Conservation (phyloP, 2,329 filamentous ascomycete genomes). For the Fusarium duplospermum region DNA sequence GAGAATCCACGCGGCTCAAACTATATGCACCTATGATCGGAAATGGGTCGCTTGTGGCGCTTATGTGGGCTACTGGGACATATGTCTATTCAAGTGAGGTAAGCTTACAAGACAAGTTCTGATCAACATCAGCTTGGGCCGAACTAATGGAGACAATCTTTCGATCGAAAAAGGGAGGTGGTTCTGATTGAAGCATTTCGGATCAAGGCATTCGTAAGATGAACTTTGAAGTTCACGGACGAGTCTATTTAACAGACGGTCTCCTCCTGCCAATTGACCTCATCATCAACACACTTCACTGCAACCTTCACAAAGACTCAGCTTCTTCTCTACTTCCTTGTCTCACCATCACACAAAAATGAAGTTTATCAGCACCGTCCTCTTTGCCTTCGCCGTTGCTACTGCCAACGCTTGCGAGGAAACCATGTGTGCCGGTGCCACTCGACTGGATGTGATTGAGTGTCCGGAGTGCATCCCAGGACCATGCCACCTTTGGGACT, state of each 20-base stretch:
- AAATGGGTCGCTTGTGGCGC: neutral
- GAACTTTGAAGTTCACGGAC: neutral
- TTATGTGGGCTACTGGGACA: neutral
- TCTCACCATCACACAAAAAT: neutral
- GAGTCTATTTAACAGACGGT: neutral
- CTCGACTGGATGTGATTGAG: neutral
- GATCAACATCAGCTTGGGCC: neutral
- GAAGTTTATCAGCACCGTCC: neutral
- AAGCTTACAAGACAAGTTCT: neutral
- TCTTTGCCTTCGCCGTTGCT: neutral
- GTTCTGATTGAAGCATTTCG: neutral
- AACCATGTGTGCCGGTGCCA: neutral
- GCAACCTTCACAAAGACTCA: neutral
- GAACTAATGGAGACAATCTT: neutral
- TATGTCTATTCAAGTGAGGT: neutral
- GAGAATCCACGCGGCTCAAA: neutral
- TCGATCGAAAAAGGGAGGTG: neutral
- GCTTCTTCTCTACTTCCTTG: neutral
- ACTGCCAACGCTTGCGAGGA: neutral
- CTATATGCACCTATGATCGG: neutral
- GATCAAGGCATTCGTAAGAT: neutral
- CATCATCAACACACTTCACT: neutral
- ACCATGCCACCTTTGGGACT: conserved; percentile 4
- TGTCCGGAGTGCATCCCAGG: conserved; percentile 10
- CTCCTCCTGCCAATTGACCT: too few relatives aligned